A percentile compares a stretch with the other conserved stretches of the same genome.
phyloP scores from a whole-genome alignment of 495 filamentous ascomycete genomes.

The Tetracladium marchalianum region DNA sequence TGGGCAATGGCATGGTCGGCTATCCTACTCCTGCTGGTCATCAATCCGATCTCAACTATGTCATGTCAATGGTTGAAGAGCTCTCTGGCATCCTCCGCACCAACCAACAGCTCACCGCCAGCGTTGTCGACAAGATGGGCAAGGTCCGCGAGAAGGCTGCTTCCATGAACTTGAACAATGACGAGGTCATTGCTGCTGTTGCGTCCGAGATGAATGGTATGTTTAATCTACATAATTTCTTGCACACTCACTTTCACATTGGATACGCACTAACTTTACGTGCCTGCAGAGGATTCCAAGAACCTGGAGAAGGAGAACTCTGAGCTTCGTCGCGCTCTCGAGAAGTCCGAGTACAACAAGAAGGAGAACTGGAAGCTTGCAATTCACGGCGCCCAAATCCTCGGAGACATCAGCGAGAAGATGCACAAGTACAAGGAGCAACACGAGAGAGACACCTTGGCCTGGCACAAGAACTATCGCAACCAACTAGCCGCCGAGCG shows the following conservation, averaged over 20 bases:
- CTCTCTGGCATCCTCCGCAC: conserved; percentile 65
- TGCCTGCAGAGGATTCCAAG: conserved; percentile 10
- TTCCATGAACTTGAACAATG: conserved; percentile 35
- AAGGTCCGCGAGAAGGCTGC: conserved; percentile 38
- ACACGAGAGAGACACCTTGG: conserved; percentile 30
- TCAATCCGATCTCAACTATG: conserved; percentile 77
- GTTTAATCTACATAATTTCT: background rate
- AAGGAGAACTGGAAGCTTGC: conserved; percentile 39
- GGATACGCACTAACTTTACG: conserved; percentile 2
- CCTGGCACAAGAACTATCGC: conserved; percentile 47
- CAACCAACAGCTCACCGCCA: conserved; percentile 66
- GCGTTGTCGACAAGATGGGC: conserved; percentile 57
- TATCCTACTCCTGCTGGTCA: conserved; percentile 69
- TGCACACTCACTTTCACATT: background rate
- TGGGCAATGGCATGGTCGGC: conserved; percentile 30
- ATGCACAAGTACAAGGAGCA: conserved; percentile 45
- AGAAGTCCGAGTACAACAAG: conserved; percentile 32
- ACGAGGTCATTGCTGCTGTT: conserved; percentile 36
- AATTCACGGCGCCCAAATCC: conserved; percentile 26
- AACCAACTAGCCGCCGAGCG: conserved; percentile 45
- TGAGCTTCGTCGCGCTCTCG: conserved; percentile 39
- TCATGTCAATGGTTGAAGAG: conserved; percentile 76
- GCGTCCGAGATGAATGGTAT: conserved; percentile 40
- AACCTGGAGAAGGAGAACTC: conserved; percentile 43
- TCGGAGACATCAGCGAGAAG: conserved; percentile 32